Evolutionary conservation across 2,329 filamentous ascomycete genomes (phyloP).

Genomic region (Tolypocladium tundrense): DNA sequence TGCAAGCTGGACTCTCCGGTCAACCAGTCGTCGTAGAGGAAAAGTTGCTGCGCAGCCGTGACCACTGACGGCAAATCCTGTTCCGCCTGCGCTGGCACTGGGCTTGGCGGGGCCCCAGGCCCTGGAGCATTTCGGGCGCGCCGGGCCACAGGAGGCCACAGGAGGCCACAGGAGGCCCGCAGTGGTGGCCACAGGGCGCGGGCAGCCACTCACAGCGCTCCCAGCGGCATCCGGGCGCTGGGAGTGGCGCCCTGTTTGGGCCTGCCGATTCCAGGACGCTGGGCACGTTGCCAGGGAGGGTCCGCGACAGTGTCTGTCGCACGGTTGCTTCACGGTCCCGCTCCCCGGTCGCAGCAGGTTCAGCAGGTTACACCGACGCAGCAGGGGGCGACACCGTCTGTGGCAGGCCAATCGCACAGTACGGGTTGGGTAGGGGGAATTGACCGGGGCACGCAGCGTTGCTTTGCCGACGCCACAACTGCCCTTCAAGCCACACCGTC

Average conservation of each 20-base stretch:
- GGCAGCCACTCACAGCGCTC: conserved; percentile 10
- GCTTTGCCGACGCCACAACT: conserved; percentile 4
- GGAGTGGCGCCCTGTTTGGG: not conserved
- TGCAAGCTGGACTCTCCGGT: not conserved
- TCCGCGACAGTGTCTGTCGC: conserved; percentile 1
- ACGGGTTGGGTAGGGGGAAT: conserved; percentile 4
- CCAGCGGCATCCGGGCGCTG: not conserved
- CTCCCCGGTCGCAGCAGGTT: not conserved
- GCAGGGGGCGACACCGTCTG: not conserved
- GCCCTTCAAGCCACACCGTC: not conserved
- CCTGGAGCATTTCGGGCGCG: not conserved
- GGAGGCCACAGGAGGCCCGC: not conserved
- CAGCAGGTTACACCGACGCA: not conserved
- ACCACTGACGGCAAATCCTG: not conserved
- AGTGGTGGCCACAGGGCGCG: conserved; percentile 4
- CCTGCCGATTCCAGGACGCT: not conserved
- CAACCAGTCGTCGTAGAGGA: not conserved
- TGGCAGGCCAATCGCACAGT: not conserved
- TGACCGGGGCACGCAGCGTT: not conserved
- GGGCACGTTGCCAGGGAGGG: not conserved
- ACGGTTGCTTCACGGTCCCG: not conserved
- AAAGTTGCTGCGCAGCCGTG: not conserved
- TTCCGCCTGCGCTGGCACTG: not conserved
- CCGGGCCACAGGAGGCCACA: not conserved
- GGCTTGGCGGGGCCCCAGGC: not conserved